phyloP scores from a whole-genome alignment of 108 stramenopile genomes.

The Nitzschia inconspicua region DNA sequence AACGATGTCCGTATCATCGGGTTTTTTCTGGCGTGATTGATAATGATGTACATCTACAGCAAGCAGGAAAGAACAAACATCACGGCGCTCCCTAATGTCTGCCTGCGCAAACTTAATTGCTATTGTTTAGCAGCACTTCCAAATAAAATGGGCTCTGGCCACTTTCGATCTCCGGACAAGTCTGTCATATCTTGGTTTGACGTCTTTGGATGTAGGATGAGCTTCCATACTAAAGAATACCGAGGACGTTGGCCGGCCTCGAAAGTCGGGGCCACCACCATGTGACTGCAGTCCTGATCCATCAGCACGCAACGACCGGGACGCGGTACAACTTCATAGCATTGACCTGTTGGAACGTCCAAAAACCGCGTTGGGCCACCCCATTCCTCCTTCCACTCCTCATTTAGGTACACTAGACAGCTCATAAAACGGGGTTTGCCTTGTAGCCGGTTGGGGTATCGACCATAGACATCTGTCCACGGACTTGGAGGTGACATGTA shows the following conservation, averaged over 20 bases:
- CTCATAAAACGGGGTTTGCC: slow-evolving; percentile 74
- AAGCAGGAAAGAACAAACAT: no score
- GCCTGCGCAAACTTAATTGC: no score
- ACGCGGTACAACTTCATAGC: slow-evolving; percentile 34
- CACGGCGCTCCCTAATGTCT: no score
- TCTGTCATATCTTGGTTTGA: slow-evolving; percentile 49
- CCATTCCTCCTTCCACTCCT: slow-evolving; percentile 58
- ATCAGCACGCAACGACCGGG: slow-evolving; percentile 62
- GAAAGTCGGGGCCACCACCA: slow-evolving; percentile 51
- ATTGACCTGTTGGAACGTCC: slow-evolving; percentile 53
- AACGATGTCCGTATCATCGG: no score
- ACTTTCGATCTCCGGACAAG: slow-evolving; percentile 8
- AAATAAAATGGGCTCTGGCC: slow-evolving; percentile 35
- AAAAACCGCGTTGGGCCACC: slow-evolving; percentile 66
- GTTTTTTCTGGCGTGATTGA: no score
- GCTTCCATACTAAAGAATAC: slow-evolving; percentile 76
- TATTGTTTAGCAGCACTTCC: slow-evolving; percentile 56
- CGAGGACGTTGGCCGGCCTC: slow-evolving; percentile 57
- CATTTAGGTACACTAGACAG: slow-evolving; percentile 64
- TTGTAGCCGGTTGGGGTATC: slow-evolving; percentile 52
- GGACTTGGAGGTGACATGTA: slow-evolving; percentile 53
- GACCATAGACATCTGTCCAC: slow-evolving; percentile 68
- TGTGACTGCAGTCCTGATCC: slow-evolving; percentile 67
- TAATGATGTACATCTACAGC: no score
- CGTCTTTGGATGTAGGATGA: slow-evolving; percentile 59